Evolutionary conservation across 805 yeast species (phyloP).

Genomic region (Starmerella vitae): DNA sequence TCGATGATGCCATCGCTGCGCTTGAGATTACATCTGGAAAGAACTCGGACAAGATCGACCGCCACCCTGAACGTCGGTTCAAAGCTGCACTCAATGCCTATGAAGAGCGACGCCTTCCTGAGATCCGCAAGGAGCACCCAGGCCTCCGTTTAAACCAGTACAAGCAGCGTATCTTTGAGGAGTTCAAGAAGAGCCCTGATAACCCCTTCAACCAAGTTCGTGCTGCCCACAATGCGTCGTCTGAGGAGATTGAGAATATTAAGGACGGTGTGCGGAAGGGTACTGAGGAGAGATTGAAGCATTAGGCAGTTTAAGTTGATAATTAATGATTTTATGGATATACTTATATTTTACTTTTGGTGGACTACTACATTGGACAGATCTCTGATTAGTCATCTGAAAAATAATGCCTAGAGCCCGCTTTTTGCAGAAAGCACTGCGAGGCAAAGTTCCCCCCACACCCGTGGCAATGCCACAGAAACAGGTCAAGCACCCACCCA

Average conservation of each 20-base stretch:
- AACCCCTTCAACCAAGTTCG: slow-evolving; percentile 77
- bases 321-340: neutral
- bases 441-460: slow-evolving; percentile 19
- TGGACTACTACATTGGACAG: neutral
- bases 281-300: slow-evolving; percentile 33
- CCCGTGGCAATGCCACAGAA: slow-evolving; percentile 15
- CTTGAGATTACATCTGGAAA: slow-evolving; percentile 50
- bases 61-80: slow-evolving; percentile 81
- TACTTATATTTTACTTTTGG: neutral
- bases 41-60: slow-evolving; percentile 38
- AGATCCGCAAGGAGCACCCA: slow-evolving; percentile 58
- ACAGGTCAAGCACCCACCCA: slow-evolving; percentile 3
- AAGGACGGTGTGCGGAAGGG: slow-evolving; percentile 37
- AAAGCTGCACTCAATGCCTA: slow-evolving; percentile 65
- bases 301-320: slow-evolving; percentile 3
- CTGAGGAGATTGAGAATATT: slow-evolving; percentile 36
- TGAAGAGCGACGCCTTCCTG: slow-evolving; percentile 60
- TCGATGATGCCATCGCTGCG: slow-evolving; percentile 69
- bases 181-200: slow-evolving; percentile 65
- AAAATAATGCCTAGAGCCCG: slow-evolving; percentile 21
- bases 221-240: slow-evolving; percentile 46
- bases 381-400: slow-evolving; percentile 3
- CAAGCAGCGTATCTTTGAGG: slow-evolving; percentile 61
- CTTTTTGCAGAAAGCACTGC: slow-evolving; percentile 18
- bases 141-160: slow-evolving; percentile 70